These are phyloP conservation scores for Cytospora paraplurivora DNA, from an alignment of 2,329 filamentous ascomycete genomes.

Conservation along the genomic window DNA sequence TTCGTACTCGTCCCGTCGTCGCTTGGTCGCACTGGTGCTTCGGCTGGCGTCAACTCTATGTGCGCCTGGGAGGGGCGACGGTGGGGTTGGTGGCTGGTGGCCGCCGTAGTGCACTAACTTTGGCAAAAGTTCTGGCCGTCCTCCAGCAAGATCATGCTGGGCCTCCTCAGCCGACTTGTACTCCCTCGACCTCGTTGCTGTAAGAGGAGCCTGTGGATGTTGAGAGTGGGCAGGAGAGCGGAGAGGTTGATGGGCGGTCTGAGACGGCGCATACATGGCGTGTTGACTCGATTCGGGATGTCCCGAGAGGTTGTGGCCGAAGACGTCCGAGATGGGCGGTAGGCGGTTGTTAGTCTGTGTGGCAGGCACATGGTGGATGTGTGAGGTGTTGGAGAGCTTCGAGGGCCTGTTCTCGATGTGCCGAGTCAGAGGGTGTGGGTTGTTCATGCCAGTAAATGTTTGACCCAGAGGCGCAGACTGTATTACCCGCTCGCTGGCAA, in stretches of 20 bases:
- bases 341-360: slow-evolving; percentile 89
- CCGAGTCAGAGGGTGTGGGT: slow-evolving; percentile 73
- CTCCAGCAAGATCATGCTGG: slow-evolving; percentile 84
- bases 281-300: slow-evolving; percentile 57
- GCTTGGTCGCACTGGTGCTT: slow-evolving; percentile 59
- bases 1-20: slow-evolving; percentile 90
- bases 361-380: slow-evolving; percentile 88
- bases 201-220: slow-evolving; percentile 53
- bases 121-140: slow-evolving; percentile 88
- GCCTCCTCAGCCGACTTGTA: slow-evolving; percentile 96
- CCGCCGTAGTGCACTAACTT: slow-evolving; percentile 95
- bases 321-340: slow-evolving; percentile 92
- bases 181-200: slow-evolving; percentile 71
- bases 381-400: slow-evolving; percentile 78
- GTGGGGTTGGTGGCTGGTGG: slow-evolving; percentile 89
- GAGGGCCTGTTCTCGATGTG: slow-evolving; percentile 82
- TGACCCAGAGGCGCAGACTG: slow-evolving; percentile 95
- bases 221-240: slow-evolving; percentile 77
- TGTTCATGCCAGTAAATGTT: slow-evolving; percentile 89
- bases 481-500: slow-evolving; percentile 91
- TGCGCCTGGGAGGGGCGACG: slow-evolving; percentile 67
- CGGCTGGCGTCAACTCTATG: slow-evolving; percentile 53
- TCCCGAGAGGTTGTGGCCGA: slow-evolving; percentile 74
- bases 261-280: slow-evolving; percentile 61
- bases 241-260: slow-evolving; percentile 67